These are phyloP conservation scores for Calonectria montana DNA, from an alignment of 2,329 filamentous ascomycete genomes.

Conservation along the genomic window DNA sequence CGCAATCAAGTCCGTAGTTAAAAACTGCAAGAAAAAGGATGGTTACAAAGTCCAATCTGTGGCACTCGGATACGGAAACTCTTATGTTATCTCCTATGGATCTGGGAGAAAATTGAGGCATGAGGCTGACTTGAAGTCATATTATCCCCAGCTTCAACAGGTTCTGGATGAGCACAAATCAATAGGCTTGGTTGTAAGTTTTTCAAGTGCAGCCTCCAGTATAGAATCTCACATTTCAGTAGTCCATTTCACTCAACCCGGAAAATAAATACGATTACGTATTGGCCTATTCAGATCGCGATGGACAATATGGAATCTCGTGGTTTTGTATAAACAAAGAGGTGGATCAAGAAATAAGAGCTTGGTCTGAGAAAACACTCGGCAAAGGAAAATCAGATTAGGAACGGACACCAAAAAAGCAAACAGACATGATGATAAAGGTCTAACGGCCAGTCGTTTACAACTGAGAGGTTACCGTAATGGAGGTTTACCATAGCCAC, in stretches of 20 bases:
- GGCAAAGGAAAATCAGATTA: not conserved
- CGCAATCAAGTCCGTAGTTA: not conserved
- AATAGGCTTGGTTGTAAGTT: not conserved
- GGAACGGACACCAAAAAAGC: no score
- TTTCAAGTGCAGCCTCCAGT: not conserved
- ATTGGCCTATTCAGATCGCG: not conserved
- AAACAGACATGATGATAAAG: no score
- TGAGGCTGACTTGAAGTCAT: not conserved
- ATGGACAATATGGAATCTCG: not conserved
- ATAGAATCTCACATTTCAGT: not conserved
- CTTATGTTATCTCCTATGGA: constrained; percentile 13
- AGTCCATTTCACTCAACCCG: constrained; percentile 7
- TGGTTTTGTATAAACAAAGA: not conserved
- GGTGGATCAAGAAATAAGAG: not conserved
- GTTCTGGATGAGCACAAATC: not conserved
- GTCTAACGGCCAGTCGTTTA: no score
- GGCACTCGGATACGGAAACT: constrained; percentile 9
- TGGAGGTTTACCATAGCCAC: no score
- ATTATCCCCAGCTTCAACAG: not conserved
- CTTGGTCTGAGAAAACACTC: not conserved
- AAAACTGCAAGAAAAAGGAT: not conserved
- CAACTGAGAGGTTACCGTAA: no score
- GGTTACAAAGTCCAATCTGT: not conserved
- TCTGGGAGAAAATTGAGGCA: not conserved
- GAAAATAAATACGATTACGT: not conserved